phyloP scores from a whole-genome alignment of 257 asterid species.

The Ilex aquifolium region DNA sequence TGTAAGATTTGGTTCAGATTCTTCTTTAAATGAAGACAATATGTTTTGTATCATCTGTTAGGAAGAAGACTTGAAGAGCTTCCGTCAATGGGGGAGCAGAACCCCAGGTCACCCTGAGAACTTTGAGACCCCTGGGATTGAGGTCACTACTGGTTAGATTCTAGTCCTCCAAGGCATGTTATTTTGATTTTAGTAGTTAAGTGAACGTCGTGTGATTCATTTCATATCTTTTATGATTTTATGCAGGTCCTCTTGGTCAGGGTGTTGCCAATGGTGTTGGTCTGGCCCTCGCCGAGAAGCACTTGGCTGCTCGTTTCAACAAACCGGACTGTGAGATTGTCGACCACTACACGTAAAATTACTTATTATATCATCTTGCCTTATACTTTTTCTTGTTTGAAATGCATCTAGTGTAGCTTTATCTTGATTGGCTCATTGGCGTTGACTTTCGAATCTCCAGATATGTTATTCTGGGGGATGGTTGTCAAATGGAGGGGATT shows the following conservation, averaged over 20 bases:
- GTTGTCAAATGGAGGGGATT: slow-evolving; percentile 96
- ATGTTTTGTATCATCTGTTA: slow-evolving; percentile 2
- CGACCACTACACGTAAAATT: slow-evolving; percentile 75
- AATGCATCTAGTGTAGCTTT: too few species aligned
- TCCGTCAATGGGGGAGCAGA: slow-evolving; percentile 88
- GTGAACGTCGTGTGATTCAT: slow-evolving; percentile 6
- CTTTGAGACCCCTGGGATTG: slow-evolving; percentile 84
- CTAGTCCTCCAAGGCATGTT: slow-evolving; percentile 8
- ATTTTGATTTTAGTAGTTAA: slow-evolving; percentile 1
- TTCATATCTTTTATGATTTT: slow-evolving; percentile 12
- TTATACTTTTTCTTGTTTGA: too few species aligned
- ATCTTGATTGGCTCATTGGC: too few species aligned
- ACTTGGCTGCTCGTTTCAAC: slow-evolving; percentile 88
- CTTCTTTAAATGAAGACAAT: too few species aligned
- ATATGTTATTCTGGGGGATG: slow-evolving; percentile 67
- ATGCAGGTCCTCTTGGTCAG: slow-evolving; percentile 84
- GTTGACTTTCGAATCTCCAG: slow-evolving; percentile 15
- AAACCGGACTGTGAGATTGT: slow-evolving; percentile 68
- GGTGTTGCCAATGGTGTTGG: slow-evolving; percentile 91
- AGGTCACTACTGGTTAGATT: slow-evolving; percentile 80
- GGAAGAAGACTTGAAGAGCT: slow-evolving; percentile 80
- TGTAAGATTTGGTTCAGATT: too few species aligned
- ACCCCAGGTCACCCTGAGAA: slow-evolving; percentile 94
- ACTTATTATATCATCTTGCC: too few species aligned
- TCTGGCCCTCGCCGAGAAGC: slow-evolving; percentile 78